A percentile compares a stretch with the other conserved stretches of the same genome.
phyloP scores from a whole-genome alignment of 2,329 filamentous ascomycete genomes.

The Blastomyces emzantsi region DNA sequence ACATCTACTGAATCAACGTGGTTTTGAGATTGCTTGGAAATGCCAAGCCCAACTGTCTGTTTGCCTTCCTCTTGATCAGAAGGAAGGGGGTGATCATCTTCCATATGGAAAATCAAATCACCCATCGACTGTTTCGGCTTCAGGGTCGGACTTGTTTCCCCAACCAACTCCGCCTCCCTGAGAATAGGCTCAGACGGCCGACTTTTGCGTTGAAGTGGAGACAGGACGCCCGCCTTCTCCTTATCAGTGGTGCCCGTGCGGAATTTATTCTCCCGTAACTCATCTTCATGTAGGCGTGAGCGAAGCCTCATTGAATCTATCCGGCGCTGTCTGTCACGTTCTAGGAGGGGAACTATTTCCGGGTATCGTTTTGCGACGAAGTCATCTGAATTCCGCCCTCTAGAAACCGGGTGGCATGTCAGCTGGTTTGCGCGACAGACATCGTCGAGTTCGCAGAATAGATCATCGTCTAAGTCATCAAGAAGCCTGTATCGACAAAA shows the following conservation, averaged over 20 bases:
- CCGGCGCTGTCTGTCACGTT: constrained; percentile 48
- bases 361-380: constrained; percentile 39
- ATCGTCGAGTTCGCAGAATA: constrained; percentile 71
- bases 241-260: constrained; percentile 60
- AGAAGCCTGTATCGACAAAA: constrained; percentile 47
- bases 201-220: constrained; percentile 36
- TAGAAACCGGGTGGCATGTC: constrained; percentile 64
- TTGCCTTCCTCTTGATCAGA: neutral
- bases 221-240: constrained; percentile 42
- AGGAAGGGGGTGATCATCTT: constrained; percentile 53
- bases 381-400: constrained; percentile 61
- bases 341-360: constrained; percentile 32
- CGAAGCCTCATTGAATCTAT: constrained; percentile 70
- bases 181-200: constrained; percentile 35
- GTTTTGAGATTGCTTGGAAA: neutral
- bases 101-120: constrained; percentile 92
- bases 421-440: constrained; percentile 77
- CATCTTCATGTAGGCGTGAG: constrained; percentile 53
- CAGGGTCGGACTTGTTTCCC: constrained; percentile 50
- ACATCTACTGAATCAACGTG: neutral
- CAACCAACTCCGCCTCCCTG: constrained; percentile 38
- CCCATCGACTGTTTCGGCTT: constrained; percentile 58
- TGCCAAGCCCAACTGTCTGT: neutral
- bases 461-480: constrained; percentile 72
- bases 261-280: constrained; percentile 54